Evolutionary conservation across 2,329 filamentous ascomycete species (phyloP).

Genomic region (Sphaerulina vaccinii): DNA sequence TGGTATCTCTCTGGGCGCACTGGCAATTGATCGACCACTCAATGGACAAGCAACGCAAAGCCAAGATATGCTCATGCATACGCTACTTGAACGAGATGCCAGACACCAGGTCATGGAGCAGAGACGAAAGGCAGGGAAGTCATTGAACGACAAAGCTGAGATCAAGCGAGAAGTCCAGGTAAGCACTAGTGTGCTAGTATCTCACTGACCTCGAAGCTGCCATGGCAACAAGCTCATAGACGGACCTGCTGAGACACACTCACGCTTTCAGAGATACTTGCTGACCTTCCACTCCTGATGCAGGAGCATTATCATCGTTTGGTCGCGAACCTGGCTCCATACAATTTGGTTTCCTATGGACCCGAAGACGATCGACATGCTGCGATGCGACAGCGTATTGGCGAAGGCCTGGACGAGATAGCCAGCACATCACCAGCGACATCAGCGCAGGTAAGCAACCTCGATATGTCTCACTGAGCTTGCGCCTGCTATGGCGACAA

Average conservation of each 20-base stretch:
- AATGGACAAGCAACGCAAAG: conserved; percentile 4
- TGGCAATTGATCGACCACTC: conserved; percentile 12
- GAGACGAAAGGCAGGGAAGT: conserved; percentile 11
- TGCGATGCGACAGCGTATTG: conserved; percentile 38
- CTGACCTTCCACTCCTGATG: no score
- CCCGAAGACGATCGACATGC: conserved; percentile 39
- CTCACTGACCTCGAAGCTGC: no score
- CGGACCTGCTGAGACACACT: no score
- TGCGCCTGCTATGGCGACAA: no score
- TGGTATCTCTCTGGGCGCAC: conserved; percentile 7
- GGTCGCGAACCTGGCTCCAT: conserved; percentile 38
- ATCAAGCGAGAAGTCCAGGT: conserved; percentile 40
- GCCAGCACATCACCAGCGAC: conserved; percentile 8
- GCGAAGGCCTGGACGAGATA: conserved; percentile 40
- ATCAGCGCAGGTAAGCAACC: no score
- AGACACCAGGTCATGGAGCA: conserved; percentile 41
- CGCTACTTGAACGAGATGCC: conserved; percentile 47
- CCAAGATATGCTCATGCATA: conserved; percentile 44
- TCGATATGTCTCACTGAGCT: no score
- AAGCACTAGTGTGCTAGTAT: no score
- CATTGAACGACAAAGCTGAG: conserved; percentile 34
- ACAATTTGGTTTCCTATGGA: conserved; percentile 39
- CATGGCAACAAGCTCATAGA: no score
- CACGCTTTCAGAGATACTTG: no score
- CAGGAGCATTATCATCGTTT: conserved; percentile 42